Conservation (phyloP, 306 rosid genomes). For the Prunus persica region Prunus_persica_NCBIv2 NC_034010.1:21962001-21962500, state of each 20-base stretch:
- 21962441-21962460: constrained; percentile 40
- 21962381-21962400: constrained; percentile 8
- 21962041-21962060: constrained; percentile 15
- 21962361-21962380: constrained; percentile 18
- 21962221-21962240: background rate
- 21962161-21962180: constrained; percentile 12
- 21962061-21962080: constrained; percentile 10
- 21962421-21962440: constrained; percentile 19
- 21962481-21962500: constrained; percentile 31
- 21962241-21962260: background rate
- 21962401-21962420: constrained; percentile 3
- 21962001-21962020: background rate
- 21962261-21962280: background rate
- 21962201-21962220: constrained; percentile 14
- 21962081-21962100: background rate
- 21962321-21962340: background rate
- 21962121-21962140: constrained; percentile 15
- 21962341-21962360: constrained; percentile 5
- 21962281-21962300: background rate
- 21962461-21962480: constrained; percentile 39
- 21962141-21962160: constrained; percentile 6
- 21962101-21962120: constrained; percentile 16
- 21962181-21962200: constrained; percentile 1
- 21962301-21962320: background rate
- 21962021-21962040: constrained; percentile 19